Percentiles rank a stretch among this genome's conserved stretches.
Evolutionary conservation across 1,284 basidiomycete species (phyloP).

Genomic region (Trichosporon coremiiforme): DNA sequence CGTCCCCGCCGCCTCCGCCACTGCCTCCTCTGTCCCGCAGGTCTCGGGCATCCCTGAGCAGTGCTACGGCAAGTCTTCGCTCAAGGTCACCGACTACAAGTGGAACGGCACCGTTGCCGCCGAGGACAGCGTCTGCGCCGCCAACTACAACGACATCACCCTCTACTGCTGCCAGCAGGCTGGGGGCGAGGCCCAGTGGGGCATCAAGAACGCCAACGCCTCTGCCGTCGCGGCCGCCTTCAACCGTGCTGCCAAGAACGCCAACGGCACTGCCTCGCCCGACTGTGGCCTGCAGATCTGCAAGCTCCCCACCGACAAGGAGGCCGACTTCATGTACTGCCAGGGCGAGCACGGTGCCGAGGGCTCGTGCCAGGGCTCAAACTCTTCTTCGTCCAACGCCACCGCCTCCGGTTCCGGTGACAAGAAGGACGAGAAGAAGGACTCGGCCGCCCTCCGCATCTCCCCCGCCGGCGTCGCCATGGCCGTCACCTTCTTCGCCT

Average conservation of each 20-base stretch:
- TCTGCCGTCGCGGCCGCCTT: background rate
- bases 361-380: slow-evolving; percentile 1
- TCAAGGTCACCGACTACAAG: background rate
- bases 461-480: background rate
- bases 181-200: background rate
- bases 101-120: background rate
- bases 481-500: slow-evolving; percentile 11
- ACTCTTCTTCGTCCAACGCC: background rate
- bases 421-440: background rate
- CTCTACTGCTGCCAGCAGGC: slow-evolving; percentile 17
- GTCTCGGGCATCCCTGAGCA: background rate
- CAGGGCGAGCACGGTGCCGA: slow-evolving; percentile 1
- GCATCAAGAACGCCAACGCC: background rate
- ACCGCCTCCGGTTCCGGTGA: background rate
- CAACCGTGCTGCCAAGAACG: background rate
- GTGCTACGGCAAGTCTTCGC: slow-evolving; percentile 3
- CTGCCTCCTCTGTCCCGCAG: background rate
- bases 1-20: background rate
- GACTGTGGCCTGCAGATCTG: slow-evolving; percentile 11
- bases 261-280: background rate
- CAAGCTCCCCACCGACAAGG: slow-evolving; percentile 12
- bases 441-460: background rate
- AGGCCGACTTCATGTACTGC: slow-evolving; percentile 19
- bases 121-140: slow-evolving; percentile 8
- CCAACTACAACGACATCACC: slow-evolving; percentile 13